phyloP scores from a whole-genome alignment of 768 basidiomycete species.

The Nidularia sp. region DNA sequence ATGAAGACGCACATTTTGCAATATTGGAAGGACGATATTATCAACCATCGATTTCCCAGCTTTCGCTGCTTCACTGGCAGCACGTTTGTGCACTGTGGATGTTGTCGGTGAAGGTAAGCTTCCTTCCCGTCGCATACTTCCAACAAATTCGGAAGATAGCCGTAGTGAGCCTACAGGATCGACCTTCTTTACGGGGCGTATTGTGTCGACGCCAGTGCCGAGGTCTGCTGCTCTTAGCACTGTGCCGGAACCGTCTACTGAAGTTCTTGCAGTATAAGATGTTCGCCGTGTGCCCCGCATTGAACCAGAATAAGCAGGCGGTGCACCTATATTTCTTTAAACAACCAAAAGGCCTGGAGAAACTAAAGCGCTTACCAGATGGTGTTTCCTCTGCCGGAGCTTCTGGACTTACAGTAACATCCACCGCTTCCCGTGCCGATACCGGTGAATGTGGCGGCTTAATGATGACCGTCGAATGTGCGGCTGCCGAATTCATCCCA shows the following conservation, averaged over 20 bases:
- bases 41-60: slow-evolving; percentile 72
- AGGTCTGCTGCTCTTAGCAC: slow-evolving; percentile 77
- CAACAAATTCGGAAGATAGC: slow-evolving; percentile 78
- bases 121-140: slow-evolving; percentile 60
- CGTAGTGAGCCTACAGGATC: slow-evolving; percentile 75
- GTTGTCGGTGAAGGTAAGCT: slow-evolving; percentile 44
- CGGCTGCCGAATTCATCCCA: slow-evolving; percentile 48
- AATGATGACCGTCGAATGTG: slow-evolving; percentile 73
- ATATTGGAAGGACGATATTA: slow-evolving; percentile 77
- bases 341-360: too few species aligned
- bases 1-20: slow-evolving; percentile 57
- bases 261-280: slow-evolving; percentile 75
- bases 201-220: slow-evolving; percentile 86
- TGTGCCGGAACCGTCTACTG: slow-evolving; percentile 61
- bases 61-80: slow-evolving; percentile 52
- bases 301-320: slow-evolving; percentile 73
- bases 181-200: slow-evolving; percentile 90
- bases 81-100: slow-evolving; percentile 45
- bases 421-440: slow-evolving; percentile 15
- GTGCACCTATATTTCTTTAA: slow-evolving; percentile 35
- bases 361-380: slow-evolving; percentile 26
- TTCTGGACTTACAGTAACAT: slow-evolving; percentile 20
- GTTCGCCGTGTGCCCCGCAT: slow-evolving; percentile 61
- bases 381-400: slow-evolving; percentile 34
- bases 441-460: slow-evolving; percentile 36